Conservation (phyloP, 1,139 yeast genomes). For the Kurtzmaniella quercitrusa region DNA sequence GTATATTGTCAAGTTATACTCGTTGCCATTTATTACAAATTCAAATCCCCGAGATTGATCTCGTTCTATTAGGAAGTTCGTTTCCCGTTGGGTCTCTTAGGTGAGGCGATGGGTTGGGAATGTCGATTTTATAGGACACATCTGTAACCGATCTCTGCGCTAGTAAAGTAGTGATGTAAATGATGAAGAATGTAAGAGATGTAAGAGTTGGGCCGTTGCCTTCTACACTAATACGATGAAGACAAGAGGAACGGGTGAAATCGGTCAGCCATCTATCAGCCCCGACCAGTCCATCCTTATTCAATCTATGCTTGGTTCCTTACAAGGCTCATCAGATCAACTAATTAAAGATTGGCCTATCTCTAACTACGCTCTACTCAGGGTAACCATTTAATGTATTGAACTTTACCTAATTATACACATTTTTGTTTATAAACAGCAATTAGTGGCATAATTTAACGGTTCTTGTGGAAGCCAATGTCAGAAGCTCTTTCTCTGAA, state of each 20-base stretch:
- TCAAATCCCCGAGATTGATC: constrained; percentile 47
- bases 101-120: constrained; percentile 54
- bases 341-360: too few relatives aligned
- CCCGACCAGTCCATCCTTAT: too few relatives aligned
- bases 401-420: constrained; percentile 4
- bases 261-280: too few relatives aligned
- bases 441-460: constrained; percentile 47
- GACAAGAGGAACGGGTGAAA: too few relatives aligned
- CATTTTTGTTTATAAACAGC: constrained; percentile 2
- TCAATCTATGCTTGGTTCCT: too few relatives aligned
- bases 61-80: constrained; percentile 62
- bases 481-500: constrained; percentile 99
- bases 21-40: constrained; percentile 54
- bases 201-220: too few relatives aligned
- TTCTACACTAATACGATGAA: too few relatives aligned
- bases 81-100: constrained; percentile 43
- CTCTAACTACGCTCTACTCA: not conserved
- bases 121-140: constrained; percentile 61
- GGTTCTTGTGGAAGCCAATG: constrained; percentile 99
- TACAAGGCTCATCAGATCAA: too few relatives aligned
- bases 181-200: too few relatives aligned
- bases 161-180: not conserved
- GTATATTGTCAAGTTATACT: constrained; percentile 56
- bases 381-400: constrained; percentile 1
- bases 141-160: constrained; percentile 5